These are phyloP conservation scores for Hypoxylon intermedium DNA, from an alignment of 495 filamentous ascomycete genomes.

Conservation along the genomic window DNA sequence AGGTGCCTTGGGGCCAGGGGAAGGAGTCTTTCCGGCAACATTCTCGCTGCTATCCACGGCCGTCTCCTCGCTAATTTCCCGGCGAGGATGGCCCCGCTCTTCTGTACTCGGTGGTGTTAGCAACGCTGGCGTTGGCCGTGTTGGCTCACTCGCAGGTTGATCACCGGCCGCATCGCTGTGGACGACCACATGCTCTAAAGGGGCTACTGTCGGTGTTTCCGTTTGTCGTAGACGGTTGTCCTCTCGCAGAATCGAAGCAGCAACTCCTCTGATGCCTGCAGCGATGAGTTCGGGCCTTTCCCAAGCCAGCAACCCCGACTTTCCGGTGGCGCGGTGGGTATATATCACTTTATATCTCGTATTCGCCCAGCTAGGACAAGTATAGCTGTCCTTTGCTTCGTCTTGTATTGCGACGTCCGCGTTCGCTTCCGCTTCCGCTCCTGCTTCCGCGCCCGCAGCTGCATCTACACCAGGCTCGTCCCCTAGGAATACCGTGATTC, in stretches of 20 bases:
- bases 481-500: slow-evolving; percentile 54
- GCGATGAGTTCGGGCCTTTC: slow-evolving; percentile 51
- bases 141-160: slow-evolving; percentile 30
- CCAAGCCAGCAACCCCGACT: slow-evolving; percentile 49
- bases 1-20: slow-evolving; percentile 19
- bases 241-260: slow-evolving; percentile 41
- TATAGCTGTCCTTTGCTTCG: slow-evolving; percentile 40
- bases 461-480: slow-evolving; percentile 21
- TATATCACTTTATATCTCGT: slow-evolving; percentile 50
- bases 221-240: slow-evolving; percentile 43
- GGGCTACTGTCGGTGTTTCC: slow-evolving; percentile 14
- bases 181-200: slow-evolving; percentile 44
- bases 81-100: slow-evolving; percentile 19
- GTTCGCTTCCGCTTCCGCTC: slow-evolving; percentile 3
- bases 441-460: slow-evolving; percentile 5
- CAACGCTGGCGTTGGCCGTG: slow-evolving; percentile 16
- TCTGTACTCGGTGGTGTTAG: slow-evolving; percentile 20
- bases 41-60: slow-evolving; percentile 35
- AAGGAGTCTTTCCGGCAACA: slow-evolving; percentile 10
- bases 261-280: slow-evolving; percentile 48
- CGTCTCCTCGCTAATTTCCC: slow-evolving; percentile 36
- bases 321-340: slow-evolving; percentile 43
- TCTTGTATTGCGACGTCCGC: slow-evolving; percentile 4
- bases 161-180: slow-evolving; percentile 29
- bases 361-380: slow-evolving; percentile 55